Evolutionary conservation across 768 basidiomycete genomes (phyloP), one percentile per base, ranked within the genome.

Genomic region (Candolleomyces aberdarensis): DNA sequence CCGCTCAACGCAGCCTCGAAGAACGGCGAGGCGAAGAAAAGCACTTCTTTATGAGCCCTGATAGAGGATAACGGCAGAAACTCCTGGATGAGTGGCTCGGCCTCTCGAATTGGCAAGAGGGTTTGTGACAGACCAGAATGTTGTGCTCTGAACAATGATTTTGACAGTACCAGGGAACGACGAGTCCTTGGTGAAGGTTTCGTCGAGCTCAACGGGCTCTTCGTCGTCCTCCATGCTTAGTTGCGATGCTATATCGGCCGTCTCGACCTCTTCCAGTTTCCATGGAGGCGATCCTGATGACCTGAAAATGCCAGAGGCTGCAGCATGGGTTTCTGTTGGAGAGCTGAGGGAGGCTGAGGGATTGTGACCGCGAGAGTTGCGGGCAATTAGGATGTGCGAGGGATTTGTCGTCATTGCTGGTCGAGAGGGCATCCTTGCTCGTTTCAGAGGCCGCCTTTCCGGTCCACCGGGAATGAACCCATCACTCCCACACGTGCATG

Each of bases 1-100:
- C 94, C 94, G 66, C 92, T 92, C 51, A 96, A 77, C 9, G 93
- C 88, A 17, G 92, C 92, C 73, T 95, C 89, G 72, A 96, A 96
- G 80, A 96, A 96, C 0, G 94, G 92, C n/a, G 93, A 95, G 4
- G 94, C 90, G 70, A 94, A 96, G 74, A 88, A 90, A 6, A 96
- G 77, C 31, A 96, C 85, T 70, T 96, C 94, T 71, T 92, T 94
- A 75, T 96, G 94, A 0, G 90, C 89, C 92, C 92, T 94, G 69
- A 53, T 29, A 60, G 40, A 32, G 44, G 61, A n/a, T 43, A n/a
- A 43, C 41, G 41, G 52, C 52, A 49, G 54, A 32, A 51, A 62
- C 49, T 53, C 57, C 60, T 55, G 44, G 17, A 41, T 52, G 2
- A 56, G n/a, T 43, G 32, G 51, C 50, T 59, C 53, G 19, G 51